phyloP scores from a whole-genome alignment of 352 stramenopile genomes.

The Bremia lactucae region DNA sequence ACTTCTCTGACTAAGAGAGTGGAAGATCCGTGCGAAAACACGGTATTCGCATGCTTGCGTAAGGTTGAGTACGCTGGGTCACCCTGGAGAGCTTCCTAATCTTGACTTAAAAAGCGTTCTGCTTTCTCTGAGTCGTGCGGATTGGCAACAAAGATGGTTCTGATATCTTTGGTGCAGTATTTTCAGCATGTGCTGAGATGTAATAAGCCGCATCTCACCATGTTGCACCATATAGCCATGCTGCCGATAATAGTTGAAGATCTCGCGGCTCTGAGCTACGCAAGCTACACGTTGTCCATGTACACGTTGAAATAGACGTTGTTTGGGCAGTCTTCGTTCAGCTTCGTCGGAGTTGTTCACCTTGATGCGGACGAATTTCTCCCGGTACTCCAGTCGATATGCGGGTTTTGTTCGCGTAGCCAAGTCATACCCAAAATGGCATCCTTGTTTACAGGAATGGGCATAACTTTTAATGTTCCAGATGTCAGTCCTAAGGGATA shows the following conservation, averaged over 20 bases:
- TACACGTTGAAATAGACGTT: slow-evolving; percentile 1
- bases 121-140: neutral
- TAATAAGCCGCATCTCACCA: neutral
- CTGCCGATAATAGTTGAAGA: neutral
- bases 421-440: slow-evolving; percentile 8
- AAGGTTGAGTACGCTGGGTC: neutral
- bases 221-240: neutral
- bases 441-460: slow-evolving; percentile 5
- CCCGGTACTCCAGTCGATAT: slow-evolving; percentile 7
- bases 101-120: neutral
- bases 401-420: slow-evolving; percentile 12
- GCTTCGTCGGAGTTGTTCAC: neutral
- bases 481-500: neutral
- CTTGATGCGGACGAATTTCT: neutral
- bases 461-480: slow-evolving; percentile 5
- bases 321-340: slow-evolving; percentile 1
- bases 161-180: neutral
- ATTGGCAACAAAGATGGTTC: neutral
- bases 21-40: neutral
- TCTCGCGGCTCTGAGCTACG: neutral
- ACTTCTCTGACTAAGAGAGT: too few species aligned
- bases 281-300: neutral
- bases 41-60: neutral
- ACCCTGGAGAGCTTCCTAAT: neutral
- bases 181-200: neutral